phyloP scores from a whole-genome alignment of 257 asterid species.

The Solanum microdontum region DNA sequence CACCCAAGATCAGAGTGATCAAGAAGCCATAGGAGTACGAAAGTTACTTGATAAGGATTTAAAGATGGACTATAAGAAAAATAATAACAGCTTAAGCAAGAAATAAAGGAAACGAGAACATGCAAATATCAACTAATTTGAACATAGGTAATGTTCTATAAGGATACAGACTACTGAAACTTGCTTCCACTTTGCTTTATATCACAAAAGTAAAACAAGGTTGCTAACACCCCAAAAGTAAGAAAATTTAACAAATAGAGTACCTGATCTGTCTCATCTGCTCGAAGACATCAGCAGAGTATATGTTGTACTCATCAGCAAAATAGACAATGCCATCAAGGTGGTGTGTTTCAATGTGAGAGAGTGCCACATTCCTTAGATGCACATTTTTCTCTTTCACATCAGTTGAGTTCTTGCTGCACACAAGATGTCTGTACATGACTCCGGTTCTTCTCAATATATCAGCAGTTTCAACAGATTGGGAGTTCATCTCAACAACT shows the following conservation, averaged over 20 bases:
- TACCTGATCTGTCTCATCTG: conserved; percentile 79
- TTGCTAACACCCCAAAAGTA: background rate
- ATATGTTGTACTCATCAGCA: conserved; percentile 56
- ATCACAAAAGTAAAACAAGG: background rate
- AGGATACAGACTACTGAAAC: background rate
- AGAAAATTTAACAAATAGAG: background rate
- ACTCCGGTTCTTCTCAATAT: conserved; percentile 57
- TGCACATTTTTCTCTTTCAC: conserved; percentile 22
- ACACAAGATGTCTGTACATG: conserved; percentile 59
- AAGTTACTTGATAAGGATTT: background rate
- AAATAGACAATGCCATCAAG: conserved; percentile 71
- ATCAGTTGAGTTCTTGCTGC: conserved; percentile 34
- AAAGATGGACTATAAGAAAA: background rate
- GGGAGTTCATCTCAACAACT: conserved; percentile 62
- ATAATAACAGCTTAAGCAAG: background rate
- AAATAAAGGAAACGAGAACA: background rate
- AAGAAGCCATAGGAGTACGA: background rate
- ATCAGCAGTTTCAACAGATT: conserved; percentile 52
- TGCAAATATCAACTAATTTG: background rate
- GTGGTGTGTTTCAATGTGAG: conserved; percentile 61
- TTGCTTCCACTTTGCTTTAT: background rate
- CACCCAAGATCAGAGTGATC: background rate
- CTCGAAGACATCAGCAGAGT: conserved; percentile 37
- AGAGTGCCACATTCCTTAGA: conserved; percentile 52
- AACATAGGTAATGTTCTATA: background rate